Base-by-base conservation (phyloP, 164 flowering plant genomes). In the Malania oleifera region DNA sequence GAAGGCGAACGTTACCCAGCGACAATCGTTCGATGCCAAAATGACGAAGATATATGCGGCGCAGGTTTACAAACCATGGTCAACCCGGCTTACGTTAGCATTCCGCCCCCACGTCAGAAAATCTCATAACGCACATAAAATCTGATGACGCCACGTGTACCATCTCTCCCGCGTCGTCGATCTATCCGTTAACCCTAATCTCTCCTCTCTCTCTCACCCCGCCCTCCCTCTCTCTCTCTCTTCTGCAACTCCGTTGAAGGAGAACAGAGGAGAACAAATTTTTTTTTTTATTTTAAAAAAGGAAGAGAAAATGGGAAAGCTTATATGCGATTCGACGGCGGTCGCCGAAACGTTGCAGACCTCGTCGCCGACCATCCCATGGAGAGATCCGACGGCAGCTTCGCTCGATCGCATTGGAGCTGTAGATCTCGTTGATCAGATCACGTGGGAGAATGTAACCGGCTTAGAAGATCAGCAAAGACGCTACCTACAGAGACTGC, bases 391-490 rank as follows among this genome's bases (percentile, higher is more conserved):
- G 10, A 46, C 52, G 40, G 23, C 71, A n/a, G 31, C 64, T 13
- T 63, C 64, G 14, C 25, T 28, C 40, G 41, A 56, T 7, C 7
- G 38, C 48, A 53, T 45, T 18, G 24, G 62, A 28, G 40, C 67
- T 20, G 52, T 47, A 38, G 69, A 63, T 52, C 54, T 55, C 54
- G 41, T 43, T 5, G 52, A 55, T 23, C 35, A 38, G 17, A 44
- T 34, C 41, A 41, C 64, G 18, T 91, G 96, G 96, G 91, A 79
- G 0, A 71, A 72, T 39, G 95, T 91, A 6, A 23, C 63, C 1
- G 98, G 96, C 8, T 66, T 91, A n/a, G 95, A 91, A 50, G 91
- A 86, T 12, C 93, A 88, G 71, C 96, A 84, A 67, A 73, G 66
- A 60, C 70, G 83, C 49, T 64, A 66, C 46, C 64, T 91, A 6